phyloP scores from a whole-genome alignment of 177 flowering plant species.

The Vitis hybrid region DNA sequence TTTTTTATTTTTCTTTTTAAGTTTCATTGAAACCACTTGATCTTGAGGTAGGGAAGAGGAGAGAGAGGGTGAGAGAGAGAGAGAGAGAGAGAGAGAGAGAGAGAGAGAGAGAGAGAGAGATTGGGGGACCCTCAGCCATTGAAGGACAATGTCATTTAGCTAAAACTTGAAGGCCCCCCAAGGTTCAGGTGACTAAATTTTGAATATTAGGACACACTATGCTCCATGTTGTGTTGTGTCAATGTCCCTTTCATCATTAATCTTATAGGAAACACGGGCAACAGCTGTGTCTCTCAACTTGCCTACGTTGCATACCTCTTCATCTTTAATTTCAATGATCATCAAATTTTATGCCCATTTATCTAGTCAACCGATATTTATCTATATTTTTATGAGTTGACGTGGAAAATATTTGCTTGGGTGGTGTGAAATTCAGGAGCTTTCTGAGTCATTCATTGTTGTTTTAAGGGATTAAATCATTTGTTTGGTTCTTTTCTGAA shows the following conservation, averaged over 20 bases:
- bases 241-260: background rate
- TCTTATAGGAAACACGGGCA: background rate
- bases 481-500: background rate
- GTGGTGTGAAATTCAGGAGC: conserved; percentile 6
- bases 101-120: no score
- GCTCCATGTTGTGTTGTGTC: conserved; percentile 3
- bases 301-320: conserved; percentile 17
- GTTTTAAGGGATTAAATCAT: background rate
- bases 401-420: background rate
- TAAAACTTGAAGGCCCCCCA: no score
- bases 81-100: no score
- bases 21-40: no score
- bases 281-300: conserved; percentile 2
- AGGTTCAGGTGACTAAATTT: no score
- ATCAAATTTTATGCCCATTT: background rate
- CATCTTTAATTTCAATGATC: conserved; percentile 2
- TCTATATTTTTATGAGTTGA: background rate
- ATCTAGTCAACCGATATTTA: conserved; percentile 5
- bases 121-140: no score
- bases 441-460: background rate
- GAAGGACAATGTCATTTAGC: no score
- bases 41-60: no score
- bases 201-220: background rate
- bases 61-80: no score
- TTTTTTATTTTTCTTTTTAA: no score